Percentiles rank a stretch among this genome's conserved stretches.
Conservation (phyloP, 306 rosid species). For the Cyclanthera cordifolia region DNA sequence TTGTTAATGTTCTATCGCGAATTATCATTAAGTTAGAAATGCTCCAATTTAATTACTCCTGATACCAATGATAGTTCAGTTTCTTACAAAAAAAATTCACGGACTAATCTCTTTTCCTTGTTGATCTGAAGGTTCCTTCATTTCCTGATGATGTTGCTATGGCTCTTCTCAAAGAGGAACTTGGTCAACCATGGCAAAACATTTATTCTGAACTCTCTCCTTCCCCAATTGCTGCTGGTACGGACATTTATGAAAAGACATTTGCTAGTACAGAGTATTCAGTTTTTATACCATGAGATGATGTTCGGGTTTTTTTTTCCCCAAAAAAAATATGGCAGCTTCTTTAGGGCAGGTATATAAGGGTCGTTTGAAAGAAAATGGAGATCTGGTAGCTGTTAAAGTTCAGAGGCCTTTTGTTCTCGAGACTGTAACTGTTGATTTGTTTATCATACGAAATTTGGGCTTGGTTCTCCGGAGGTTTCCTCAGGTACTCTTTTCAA, state of each 20-base stretch:
- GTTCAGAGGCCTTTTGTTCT: slow-evolving; percentile 98
- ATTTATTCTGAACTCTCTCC: slow-evolving; percentile 79
- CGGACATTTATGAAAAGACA: slow-evolving; percentile 8
- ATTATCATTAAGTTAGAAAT: too few species aligned
- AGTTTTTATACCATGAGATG: background rate
- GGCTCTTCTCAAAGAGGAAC: slow-evolving; percentile 93
- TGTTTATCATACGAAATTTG: slow-evolving; percentile 69
- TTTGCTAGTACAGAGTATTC: background rate
- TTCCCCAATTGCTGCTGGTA: slow-evolving; percentile 98
- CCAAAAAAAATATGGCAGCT: slow-evolving; percentile 45
- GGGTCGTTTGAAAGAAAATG: slow-evolving; percentile 86
- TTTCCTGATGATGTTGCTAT: slow-evolving; percentile 95
- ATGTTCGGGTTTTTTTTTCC: slow-evolving; percentile 9
- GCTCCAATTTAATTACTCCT: too few species aligned
- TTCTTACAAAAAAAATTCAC: too few species aligned
- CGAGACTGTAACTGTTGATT: slow-evolving; percentile 88
- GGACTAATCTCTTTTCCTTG: slow-evolving; percentile 11
- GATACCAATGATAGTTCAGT: too few species aligned
- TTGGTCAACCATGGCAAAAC: slow-evolving; percentile 92
- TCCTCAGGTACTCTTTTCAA: slow-evolving; percentile 67
- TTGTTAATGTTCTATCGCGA: too few species aligned
- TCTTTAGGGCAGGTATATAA: slow-evolving; percentile 97
- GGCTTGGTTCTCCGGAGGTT: slow-evolving; percentile 82
- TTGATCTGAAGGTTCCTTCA: slow-evolving; percentile 75
- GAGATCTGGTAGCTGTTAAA: slow-evolving; percentile 94